Evolutionary conservation across 2,329 filamentous ascomycete species (phyloP).

Genomic region (Camptophora hylomeconis): DNA sequence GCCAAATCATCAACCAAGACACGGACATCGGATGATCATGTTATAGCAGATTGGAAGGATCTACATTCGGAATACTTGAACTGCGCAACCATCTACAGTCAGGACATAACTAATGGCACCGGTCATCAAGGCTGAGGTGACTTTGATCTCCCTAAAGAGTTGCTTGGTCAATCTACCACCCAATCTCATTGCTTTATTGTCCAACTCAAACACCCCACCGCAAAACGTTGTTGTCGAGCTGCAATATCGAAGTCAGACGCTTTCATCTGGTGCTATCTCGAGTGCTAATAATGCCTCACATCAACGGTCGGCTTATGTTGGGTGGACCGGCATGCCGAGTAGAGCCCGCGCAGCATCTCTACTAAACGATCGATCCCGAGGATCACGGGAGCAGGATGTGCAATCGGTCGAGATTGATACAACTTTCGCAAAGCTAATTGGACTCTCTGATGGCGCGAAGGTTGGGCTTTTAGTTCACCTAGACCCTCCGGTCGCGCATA

Average conservation of each 20-base stretch:
- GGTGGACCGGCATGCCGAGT: slow-evolving; percentile 97
- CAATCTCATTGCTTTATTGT: slow-evolving; percentile 68
- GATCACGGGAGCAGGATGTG: slow-evolving; percentile 65
- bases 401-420: slow-evolving; percentile 75
- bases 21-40: no score
- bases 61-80: no score
- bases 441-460: slow-evolving; percentile 69
- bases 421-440: slow-evolving; percentile 64
- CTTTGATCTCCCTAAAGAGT: slow-evolving; percentile 77
- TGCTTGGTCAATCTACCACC: slow-evolving; percentile 88
- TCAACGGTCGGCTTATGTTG: slow-evolving; percentile 67
- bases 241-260: slow-evolving; percentile 52
- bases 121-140: slow-evolving; percentile 72
- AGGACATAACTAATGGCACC: no score
- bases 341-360: slow-evolving; percentile 66
- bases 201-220: slow-evolving; percentile 76
- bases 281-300: slow-evolving; percentile 35
- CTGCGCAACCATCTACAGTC: no score
- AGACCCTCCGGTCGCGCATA: slow-evolving; percentile 82
- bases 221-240: slow-evolving; percentile 97
- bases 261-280: slow-evolving; percentile 32
- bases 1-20: no score
- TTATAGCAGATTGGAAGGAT: no score
- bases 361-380: slow-evolving; percentile 44
- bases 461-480: slow-evolving; percentile 60